Evolutionary conservation across 1,284 basidiomycete species (phyloP), one percentile per base, ranked within the genome.

Genomic region (Jaminaea rosea): DNA sequence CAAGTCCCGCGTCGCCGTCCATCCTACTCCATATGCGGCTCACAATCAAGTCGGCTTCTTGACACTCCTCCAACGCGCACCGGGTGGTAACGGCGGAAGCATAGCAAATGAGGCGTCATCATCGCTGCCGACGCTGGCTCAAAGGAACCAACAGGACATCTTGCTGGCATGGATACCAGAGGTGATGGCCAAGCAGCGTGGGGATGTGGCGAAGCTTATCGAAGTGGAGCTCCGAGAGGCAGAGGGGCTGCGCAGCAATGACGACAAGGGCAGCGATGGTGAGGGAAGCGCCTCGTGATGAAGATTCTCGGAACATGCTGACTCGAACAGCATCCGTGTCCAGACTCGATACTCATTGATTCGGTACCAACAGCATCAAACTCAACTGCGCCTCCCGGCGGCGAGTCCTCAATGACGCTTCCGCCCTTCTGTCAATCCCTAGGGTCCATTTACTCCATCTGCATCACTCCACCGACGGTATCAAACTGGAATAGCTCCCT

Each of bases 371-470:
- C n/a, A n/a, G n/a, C n/a, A n/a, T n/a, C n/a, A n/a, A n/a, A n/a
- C n/a, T n/a, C n/a, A n/a, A 49, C n/a, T n/a, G n/a, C n/a, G n/a
- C n/a, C n/a, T n/a, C n/a, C n/a, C n/a, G n/a, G n/a, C n/a, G n/a
- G n/a, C n/a, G n/a, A n/a, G n/a, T n/a, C n/a, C n/a, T n/a, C n/a
- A n/a, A n/a, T n/a, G n/a, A n/a, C n/a, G n/a, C n/a, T n/a, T n/a
- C n/a, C n/a, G n/a, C 90, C 93, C 1, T 97, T 97, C 77, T 93
- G 90, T 15, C 84, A 96, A 0, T 87, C 92, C 1, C 71, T 98
- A 44, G 83, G 85, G 0, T 85, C 85, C 15, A 83, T 97, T 59
- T 96, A 97, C 75, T 93, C 89, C 19, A 79, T 97, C 46, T 79
- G 89, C 44, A 84, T 93, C 0, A 83, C 86, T 60, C 84, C 87